Evolutionary conservation across 225 moss, liverwort and hornwort species (phyloP).

Genomic region (Physcomitrium patens): DNA sequence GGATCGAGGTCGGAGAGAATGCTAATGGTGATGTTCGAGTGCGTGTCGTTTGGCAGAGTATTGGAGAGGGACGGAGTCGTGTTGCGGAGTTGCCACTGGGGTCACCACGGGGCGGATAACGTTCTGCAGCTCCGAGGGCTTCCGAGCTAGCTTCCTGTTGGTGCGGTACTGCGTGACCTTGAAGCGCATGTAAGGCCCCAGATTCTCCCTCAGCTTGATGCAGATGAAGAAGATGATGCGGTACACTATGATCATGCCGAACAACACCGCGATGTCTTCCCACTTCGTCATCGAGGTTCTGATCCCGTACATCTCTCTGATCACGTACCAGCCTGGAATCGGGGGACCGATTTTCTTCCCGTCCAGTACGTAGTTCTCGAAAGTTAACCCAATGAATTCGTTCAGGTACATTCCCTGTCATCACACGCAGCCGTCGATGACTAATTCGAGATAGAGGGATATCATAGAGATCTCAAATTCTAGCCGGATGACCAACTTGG

Average conservation of each 20-base stretch:
- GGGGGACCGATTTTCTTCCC: constrained; percentile 45
- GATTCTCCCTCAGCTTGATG: constrained; percentile 77
- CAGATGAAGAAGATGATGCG: constrained; percentile 79
- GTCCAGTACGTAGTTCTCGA: constrained; percentile 53
- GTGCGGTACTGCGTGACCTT: constrained; percentile 64
- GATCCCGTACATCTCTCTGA: constrained; percentile 66
- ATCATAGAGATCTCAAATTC: not conserved
- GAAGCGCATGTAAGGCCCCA: constrained; percentile 65
- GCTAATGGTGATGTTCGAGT: not conserved
- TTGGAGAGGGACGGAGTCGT: constrained; percentile 52
- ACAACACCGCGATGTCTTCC: constrained; percentile 63
- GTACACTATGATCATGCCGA: constrained; percentile 68
- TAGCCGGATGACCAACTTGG: not conserved
- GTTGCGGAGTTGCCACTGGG: constrained; percentile 46
- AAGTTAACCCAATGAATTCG: constrained; percentile 71
- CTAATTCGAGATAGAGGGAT: not conserved
- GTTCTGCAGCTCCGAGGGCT: constrained; percentile 51
- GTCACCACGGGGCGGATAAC: constrained; percentile 53
- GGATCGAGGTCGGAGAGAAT: too few relatives aligned
- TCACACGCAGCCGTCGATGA: not conserved
- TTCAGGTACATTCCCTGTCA: constrained; percentile 81
- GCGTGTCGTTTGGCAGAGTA: constrained; percentile 27
- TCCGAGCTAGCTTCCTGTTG: constrained; percentile 47
- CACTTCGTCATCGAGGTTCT: constrained; percentile 53
- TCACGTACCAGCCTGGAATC: constrained; percentile 70